Conservation (phyloP, 2,329 filamentous ascomycete genomes). For the Chrysoporthe austroafricana region DNA sequence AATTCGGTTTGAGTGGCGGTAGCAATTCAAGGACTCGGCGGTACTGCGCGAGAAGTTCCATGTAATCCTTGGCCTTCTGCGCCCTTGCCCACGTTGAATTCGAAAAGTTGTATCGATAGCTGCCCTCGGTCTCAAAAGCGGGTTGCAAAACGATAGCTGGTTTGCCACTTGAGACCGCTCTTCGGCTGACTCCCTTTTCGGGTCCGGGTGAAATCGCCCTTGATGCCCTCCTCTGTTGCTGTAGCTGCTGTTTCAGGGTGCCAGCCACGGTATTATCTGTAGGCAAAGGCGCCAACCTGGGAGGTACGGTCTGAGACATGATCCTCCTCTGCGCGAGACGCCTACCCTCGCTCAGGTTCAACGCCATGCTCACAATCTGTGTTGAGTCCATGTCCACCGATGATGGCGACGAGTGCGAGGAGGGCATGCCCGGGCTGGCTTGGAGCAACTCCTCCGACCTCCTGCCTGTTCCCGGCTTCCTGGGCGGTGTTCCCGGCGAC, state of each 20-base stretch:
- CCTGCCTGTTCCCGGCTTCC: neutral
- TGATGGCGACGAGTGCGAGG: slow-evolving; percentile 34
- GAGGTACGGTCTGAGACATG: slow-evolving; percentile 55
- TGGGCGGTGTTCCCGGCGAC: slow-evolving; percentile 21
- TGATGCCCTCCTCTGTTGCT: slow-evolving; percentile 68
- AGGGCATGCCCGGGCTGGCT: slow-evolving; percentile 34
- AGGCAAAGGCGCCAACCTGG: slow-evolving; percentile 55
- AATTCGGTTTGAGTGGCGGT: slow-evolving; percentile 67
- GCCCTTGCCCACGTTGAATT: slow-evolving; percentile 79
- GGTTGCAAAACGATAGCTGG: slow-evolving; percentile 52
- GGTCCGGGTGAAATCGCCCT: slow-evolving; percentile 64
- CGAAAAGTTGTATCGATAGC: slow-evolving; percentile 71
- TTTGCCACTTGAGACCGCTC: slow-evolving; percentile 46
- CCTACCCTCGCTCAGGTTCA: slow-evolving; percentile 83
- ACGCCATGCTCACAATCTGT: slow-evolving; percentile 90
- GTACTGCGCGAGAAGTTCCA: slow-evolving; percentile 87
- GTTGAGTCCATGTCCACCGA: slow-evolving; percentile 74
- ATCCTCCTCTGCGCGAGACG: slow-evolving; percentile 64
- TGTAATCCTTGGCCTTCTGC: slow-evolving; percentile 80
- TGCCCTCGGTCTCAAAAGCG: slow-evolving; percentile 52
- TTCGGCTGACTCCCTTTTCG: slow-evolving; percentile 46
- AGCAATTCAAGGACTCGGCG: slow-evolving; percentile 77
- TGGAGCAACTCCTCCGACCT: slow-evolving; percentile 35
- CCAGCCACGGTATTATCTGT: slow-evolving; percentile 54
- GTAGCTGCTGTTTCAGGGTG: slow-evolving; percentile 70